Evolutionary conservation across 306 rosid genomes (phyloP), one percentile per base, ranked within the genome.

Genomic region (Cicer chorassanicum): DNA sequence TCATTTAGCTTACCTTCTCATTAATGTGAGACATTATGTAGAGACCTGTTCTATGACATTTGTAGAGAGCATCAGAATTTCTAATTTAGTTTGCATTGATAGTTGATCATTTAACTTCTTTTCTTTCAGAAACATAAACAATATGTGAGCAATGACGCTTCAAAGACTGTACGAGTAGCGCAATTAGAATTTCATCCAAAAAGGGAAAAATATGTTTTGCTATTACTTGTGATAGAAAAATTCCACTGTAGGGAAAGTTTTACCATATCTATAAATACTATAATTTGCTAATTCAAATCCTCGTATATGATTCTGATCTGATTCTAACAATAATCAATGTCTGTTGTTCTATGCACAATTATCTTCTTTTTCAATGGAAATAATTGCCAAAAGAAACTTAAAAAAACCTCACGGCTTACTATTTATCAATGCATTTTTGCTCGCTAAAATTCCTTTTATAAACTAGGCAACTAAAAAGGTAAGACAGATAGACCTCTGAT

Each of bases 1-100:
- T 50, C 59, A 13, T 4, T 40, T 41, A 44, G 53, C 54, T 53
- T 68, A 15, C 38, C 74, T 53, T 73, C 79, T 53, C 15, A 45
- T 63, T 80, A 19, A 54, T 38, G 15, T 43, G 6, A 64, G 51
- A 39, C 15, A 46, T 71, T 71, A 48, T 65, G 43, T 38, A 2
- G 70, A 50, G 18, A 65, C 21, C 62, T 65, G 50, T 65, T 75
- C 11, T 49, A 6, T 49, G 41, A 7, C 34, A 24, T 49, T 18
- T 40, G 77, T 44, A 39, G 15, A 64, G 16, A 21, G 21, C 69
- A n/a, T 64, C 13, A 1, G 8, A 43, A 19, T 66, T 66, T 43
- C 6, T 50, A 16, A 68, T 7, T 63, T 65, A 7, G 46, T 11
- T 3, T 8, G 13, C 38, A 29, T 61, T 65, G 34, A 77, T 62